Evolutionary conservation across 306 rosid genomes (phyloP).

Genomic region (Lupinus albus): DNA sequence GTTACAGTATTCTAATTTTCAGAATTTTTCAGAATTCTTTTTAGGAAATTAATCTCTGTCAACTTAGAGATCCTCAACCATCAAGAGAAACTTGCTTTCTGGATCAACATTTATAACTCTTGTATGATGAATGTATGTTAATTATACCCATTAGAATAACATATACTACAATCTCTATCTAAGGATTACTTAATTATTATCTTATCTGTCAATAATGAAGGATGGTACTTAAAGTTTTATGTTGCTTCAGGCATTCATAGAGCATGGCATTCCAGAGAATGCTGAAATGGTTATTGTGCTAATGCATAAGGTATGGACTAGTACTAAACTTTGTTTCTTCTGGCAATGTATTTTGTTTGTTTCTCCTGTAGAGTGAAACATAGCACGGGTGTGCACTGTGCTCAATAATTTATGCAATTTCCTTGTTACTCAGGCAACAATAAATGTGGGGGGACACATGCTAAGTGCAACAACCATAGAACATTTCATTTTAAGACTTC

Average conservation of each 20-base stretch:
- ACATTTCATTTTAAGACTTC: conserved; percentile 91
- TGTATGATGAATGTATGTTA: conserved; percentile 87
- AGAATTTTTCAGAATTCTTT: conserved; percentile 64
- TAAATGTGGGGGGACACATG: conserved; percentile 80
- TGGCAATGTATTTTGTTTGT: conserved; percentile 10
- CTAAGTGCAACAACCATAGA: conserved; percentile 81
- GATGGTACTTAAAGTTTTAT: conserved; percentile 24
- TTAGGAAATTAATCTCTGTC: conserved; percentile 76
- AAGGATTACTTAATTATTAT: background rate
- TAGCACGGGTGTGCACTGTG: conserved; percentile 24
- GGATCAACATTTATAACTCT: conserved; percentile 93
- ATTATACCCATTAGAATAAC: conserved; percentile 2
- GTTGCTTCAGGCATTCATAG: conserved; percentile 71
- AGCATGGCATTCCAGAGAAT: conserved; percentile 79
- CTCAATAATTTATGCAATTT: conserved; percentile 35
- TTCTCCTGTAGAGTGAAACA: conserved; percentile 17
- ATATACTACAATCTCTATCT: conserved; percentile 10
- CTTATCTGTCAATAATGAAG: conserved; percentile 35
- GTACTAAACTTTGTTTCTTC: conserved; percentile 6
- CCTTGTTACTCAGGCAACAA: conserved; percentile 63
- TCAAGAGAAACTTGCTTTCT: conserved; percentile 95
- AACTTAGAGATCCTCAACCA: conserved; percentile 67
- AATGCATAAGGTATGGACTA: conserved; percentile 67
- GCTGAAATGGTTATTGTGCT: conserved; percentile 72
- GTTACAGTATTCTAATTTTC: conserved; percentile 30